Conservation (phyloP, 2,329 filamentous ascomycete species). For the Bipolaris cookei region DNA sequence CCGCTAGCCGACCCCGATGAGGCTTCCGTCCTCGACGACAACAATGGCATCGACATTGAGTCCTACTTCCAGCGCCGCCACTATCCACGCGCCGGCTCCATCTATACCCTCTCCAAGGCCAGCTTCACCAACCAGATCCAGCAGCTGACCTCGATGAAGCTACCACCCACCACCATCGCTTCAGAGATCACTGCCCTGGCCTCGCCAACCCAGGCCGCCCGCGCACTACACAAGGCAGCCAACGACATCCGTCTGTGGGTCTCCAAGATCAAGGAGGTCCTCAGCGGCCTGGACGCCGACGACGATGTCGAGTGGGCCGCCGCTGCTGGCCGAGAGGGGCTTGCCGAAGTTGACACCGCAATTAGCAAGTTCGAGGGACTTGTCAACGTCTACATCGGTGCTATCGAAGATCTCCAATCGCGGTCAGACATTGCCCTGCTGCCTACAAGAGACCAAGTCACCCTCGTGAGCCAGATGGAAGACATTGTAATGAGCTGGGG, state of each 20-base stretch:
- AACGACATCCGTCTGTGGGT: slow-evolving; percentile 96
- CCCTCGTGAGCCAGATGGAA: slow-evolving; percentile 88
- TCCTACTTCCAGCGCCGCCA: slow-evolving; percentile 72
- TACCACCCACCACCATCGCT: slow-evolving; percentile 85
- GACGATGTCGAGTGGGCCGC: slow-evolving; percentile 97
- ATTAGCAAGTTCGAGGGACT: slow-evolving; percentile 86
- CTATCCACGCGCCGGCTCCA: slow-evolving; percentile 71
- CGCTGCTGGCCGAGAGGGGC: slow-evolving; percentile 81
- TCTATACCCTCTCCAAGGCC: slow-evolving; percentile 89
- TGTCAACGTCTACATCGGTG: slow-evolving; percentile 88
- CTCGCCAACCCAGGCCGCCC: slow-evolving; percentile 81
- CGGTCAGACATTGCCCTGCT: slow-evolving; percentile 77
- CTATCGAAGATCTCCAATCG: slow-evolving; percentile 89
- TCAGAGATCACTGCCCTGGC: slow-evolving; percentile 84
- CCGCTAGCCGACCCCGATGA: slow-evolving; percentile 42
- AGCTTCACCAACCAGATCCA: slow-evolving; percentile 94
- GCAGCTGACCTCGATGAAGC: slow-evolving; percentile 85
- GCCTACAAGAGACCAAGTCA: slow-evolving; percentile 71
- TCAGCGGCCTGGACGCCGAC: slow-evolving; percentile 87
- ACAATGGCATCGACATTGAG: slow-evolving; percentile 57
- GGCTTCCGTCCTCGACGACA: slow-evolving; percentile 42
- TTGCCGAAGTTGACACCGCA: slow-evolving; percentile 71
- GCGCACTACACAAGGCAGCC: slow-evolving; percentile 82
- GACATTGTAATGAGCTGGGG: slow-evolving; percentile 83
- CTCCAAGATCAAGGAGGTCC: slow-evolving; percentile 85